Conservation (phyloP, 78 protist genomes). For the Isochrysis galbana region DNA sequence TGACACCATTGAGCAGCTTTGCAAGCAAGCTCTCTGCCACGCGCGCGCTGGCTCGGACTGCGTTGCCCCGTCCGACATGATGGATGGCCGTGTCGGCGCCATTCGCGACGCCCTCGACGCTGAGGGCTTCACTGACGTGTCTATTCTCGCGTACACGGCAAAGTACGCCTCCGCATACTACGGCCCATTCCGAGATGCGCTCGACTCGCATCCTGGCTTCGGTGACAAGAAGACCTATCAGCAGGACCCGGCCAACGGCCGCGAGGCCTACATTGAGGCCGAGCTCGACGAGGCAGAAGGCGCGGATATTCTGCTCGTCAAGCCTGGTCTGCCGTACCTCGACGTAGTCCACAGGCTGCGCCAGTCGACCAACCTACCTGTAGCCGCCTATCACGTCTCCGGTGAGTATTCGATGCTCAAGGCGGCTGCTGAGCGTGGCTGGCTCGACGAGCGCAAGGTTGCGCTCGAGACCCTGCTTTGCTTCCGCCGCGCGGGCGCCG, state of each 20-base stretch:
- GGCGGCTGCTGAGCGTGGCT: slow-evolving; percentile 33
- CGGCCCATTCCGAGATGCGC: slow-evolving; percentile 91
- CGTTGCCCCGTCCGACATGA: slow-evolving; percentile 93
- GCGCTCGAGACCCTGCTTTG: slow-evolving; percentile 39
- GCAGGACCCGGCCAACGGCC: slow-evolving; percentile 75
- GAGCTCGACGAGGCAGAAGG: slow-evolving; percentile 10
- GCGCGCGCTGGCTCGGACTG: slow-evolving; percentile 47
- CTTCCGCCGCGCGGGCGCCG: slow-evolving; percentile 47
- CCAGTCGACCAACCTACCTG: not conserved
- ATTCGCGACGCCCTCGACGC: slow-evolving; percentile 50
- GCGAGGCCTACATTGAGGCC: slow-evolving; percentile 38
- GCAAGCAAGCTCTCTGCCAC: slow-evolving; percentile 27
- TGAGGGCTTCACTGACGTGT: slow-evolving; percentile 35
- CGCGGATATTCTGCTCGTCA: not conserved
- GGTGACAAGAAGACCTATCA: slow-evolving; percentile 83
- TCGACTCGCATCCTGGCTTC: slow-evolving; percentile 54
- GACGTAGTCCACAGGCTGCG: slow-evolving; percentile 4
- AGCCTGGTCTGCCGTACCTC: slow-evolving; percentile 29
- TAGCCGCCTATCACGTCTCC: slow-evolving; percentile 17
- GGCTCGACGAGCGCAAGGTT: slow-evolving; percentile 37
- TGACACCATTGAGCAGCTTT: slow-evolving; percentile 43
- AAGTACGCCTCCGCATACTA: slow-evolving; percentile 86
- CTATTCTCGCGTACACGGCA: slow-evolving; percentile 66
- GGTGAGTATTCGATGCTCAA: slow-evolving; percentile 45
- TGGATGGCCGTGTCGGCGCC: slow-evolving; percentile 83